These are phyloP conservation scores for Phlebopus sp. DNA, from an alignment of 1,284 basidiomycete genomes.

Conservation along the genomic window DNA sequence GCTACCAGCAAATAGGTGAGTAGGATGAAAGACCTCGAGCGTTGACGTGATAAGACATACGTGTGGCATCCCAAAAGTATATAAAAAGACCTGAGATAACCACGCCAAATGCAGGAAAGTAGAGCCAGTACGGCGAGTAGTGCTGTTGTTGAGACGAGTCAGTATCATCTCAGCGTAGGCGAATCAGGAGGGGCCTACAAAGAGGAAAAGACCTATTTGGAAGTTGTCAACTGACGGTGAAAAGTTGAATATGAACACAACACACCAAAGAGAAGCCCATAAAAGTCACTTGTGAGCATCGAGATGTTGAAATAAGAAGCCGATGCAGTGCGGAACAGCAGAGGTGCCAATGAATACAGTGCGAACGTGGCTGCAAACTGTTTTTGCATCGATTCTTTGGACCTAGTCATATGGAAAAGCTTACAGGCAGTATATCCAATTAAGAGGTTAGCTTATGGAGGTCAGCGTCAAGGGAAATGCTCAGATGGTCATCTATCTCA, in stretches of 20 bases:
- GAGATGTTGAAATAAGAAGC: slow-evolving; percentile 82
- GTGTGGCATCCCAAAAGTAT: slow-evolving; percentile 80
- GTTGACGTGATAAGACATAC: slow-evolving; percentile 42
- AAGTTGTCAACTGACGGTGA: slow-evolving; percentile 6
- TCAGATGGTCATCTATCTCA: slow-evolving; percentile 21
- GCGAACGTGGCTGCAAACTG: slow-evolving; percentile 61
- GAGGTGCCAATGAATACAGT: slow-evolving; percentile 79
- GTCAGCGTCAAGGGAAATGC: background rate
- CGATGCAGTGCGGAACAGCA: slow-evolving; percentile 79
- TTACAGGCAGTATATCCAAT: slow-evolving; percentile 61
- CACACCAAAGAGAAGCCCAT: slow-evolving; percentile 76
- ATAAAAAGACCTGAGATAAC: slow-evolving; percentile 68
- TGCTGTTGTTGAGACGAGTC: slow-evolving; percentile 43
- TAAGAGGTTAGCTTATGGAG: slow-evolving; percentile 28
- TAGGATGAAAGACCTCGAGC: background rate
- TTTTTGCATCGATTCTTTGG: slow-evolving; percentile 11
- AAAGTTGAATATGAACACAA: slow-evolving; percentile 6
- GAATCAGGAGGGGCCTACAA: slow-evolving; percentile 39
- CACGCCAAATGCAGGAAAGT: slow-evolving; percentile 72
- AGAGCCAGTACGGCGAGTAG: slow-evolving; percentile 78
- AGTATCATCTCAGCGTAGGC: background rate
- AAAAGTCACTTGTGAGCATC: slow-evolving; percentile 83
- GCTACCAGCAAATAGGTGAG: slow-evolving; percentile 15
- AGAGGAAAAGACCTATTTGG: slow-evolving; percentile 59
- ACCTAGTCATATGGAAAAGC: slow-evolving; percentile 1